A percentile compares a stretch with the other conserved stretches of the same genome.
Evolutionary conservation across 768 basidiomycete species (phyloP).

Genomic region (Austroboletus eburneus): DNA sequence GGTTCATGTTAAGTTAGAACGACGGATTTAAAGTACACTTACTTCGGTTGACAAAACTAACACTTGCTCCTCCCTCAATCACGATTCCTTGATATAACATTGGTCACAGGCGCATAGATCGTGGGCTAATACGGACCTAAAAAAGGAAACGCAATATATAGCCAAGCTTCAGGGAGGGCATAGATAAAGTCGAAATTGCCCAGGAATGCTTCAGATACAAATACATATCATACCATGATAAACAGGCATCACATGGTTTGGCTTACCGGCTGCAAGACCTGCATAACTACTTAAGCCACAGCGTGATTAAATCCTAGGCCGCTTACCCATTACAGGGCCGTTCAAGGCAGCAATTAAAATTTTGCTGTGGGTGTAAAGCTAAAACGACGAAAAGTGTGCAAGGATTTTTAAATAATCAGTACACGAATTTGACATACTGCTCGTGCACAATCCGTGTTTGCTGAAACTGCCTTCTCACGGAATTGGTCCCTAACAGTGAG

Average conservation of each 20-base stretch:
- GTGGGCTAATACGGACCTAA: slow-evolving; percentile 36
- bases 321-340: slow-evolving; percentile 69
- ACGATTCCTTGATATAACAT: slow-evolving; percentile 42
- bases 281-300: slow-evolving; percentile 1
- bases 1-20: background rate
- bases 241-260: background rate
- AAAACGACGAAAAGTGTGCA: background rate
- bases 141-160: slow-evolving; percentile 66
- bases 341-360: slow-evolving; percentile 68
- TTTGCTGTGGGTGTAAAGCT: slow-evolving; percentile 70
- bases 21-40: slow-evolving; percentile 14
- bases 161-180: slow-evolving; percentile 54
- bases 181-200: slow-evolving; percentile 77
- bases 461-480: slow-evolving; percentile 41
- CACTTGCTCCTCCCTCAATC: slow-evolving; percentile 66
- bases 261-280: slow-evolving; percentile 65
- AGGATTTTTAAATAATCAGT: too few relatives aligned
- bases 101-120: background rate
- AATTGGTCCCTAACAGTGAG: slow-evolving; percentile 44
- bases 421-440: too few relatives aligned
- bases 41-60: slow-evolving; percentile 65
- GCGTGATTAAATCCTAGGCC: background rate
- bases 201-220: slow-evolving; percentile 46
- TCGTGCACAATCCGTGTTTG: slow-evolving; percentile 59
- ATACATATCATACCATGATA: background rate